phyloP scores from a whole-genome alignment of 192 early-diverging fungal genomes.

The Mortierella alpina region DNA sequence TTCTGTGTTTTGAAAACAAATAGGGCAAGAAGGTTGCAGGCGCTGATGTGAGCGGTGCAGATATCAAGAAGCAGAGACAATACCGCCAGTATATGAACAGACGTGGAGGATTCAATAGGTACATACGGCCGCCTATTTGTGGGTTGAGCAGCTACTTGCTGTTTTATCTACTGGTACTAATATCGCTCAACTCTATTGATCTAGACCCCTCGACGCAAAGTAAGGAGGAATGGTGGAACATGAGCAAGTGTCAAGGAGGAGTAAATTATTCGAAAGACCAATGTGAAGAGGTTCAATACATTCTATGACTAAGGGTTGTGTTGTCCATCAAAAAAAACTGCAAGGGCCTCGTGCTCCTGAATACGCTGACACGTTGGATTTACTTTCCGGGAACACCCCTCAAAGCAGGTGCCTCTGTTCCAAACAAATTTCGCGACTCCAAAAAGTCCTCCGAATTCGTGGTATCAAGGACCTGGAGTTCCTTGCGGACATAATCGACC shows the following conservation, averaged over 20 bases:
- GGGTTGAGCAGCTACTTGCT: not conserved
- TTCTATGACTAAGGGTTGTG: not conserved
- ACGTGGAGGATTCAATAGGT: slow-evolving; percentile 87
- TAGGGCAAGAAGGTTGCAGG: slow-evolving; percentile 83
- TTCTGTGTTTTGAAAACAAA: not conserved
- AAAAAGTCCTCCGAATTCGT: slow-evolving; percentile 46
- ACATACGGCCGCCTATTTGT: not conserved
- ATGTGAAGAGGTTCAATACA: too few species aligned
- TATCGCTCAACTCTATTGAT: not conserved
- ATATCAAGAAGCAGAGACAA: slow-evolving; percentile 86
- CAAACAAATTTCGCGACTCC: slow-evolving; percentile 40
- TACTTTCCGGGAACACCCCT: slow-evolving; percentile 53
- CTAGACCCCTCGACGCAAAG: slow-evolving; percentile 28
- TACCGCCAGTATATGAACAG: slow-evolving; percentile 97
- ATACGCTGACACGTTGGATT: not conserved
- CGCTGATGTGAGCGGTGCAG: slow-evolving; percentile 76
- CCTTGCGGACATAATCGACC: slow-evolving; percentile 55
- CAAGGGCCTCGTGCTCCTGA: not conserved
- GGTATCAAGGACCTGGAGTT: slow-evolving; percentile 53
- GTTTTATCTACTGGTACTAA: not conserved
- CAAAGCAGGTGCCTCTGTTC: slow-evolving; percentile 29
- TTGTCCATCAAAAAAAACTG: not conserved
- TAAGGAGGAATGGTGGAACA: not conserved
- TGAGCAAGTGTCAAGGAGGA: too few species aligned
- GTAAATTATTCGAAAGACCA: too few species aligned